Percentiles rank a stretch among this genome's conserved stretches.
Evolutionary conservation across 306 rosid species (phyloP).

Genomic region (Amphicarpaea edgeworthii): DNA sequence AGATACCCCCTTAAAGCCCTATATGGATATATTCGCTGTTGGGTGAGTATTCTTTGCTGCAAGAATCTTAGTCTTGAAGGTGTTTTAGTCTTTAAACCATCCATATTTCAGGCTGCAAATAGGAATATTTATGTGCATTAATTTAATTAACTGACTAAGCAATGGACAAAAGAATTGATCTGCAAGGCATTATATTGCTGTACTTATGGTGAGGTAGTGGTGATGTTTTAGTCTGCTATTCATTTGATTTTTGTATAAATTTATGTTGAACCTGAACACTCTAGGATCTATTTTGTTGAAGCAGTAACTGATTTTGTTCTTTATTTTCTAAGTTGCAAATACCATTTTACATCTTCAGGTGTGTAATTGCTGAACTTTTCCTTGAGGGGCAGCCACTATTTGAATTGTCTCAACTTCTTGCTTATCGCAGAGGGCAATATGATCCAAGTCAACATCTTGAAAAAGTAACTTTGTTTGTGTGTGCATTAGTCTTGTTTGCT

Average conservation of each 20-base stretch:
- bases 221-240: conserved; percentile 34
- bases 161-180: conserved; percentile 26
- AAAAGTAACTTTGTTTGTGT: conserved; percentile 61
- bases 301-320: conserved; percentile 2
- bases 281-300: conserved; percentile 29
- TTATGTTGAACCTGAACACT: conserved; percentile 18
- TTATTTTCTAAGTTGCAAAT: conserved; percentile 39
- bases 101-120: conserved; percentile 36
- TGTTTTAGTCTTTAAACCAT: conserved; percentile 28
- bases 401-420: conserved; percentile 94
- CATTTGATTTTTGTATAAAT: conserved; percentile 14
- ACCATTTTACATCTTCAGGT: conserved; percentile 62
- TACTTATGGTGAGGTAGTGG: conserved; percentile 34
- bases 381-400: conserved; percentile 97
- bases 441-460: conserved; percentile 96
- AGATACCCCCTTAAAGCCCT: conserved; percentile 84
- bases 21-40: conserved; percentile 95
- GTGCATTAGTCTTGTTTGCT: conserved; percentile 26
- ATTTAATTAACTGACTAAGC: conserved; percentile 9
- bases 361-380: conserved; percentile 99
- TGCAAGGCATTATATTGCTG: conserved; percentile 24
- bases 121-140: conserved; percentile 17
- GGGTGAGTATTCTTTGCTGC: conserved; percentile 74
- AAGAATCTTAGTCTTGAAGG: conserved; percentile 37
- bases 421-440: conserved; percentile 98